phyloP scores from a whole-genome alignment of 2,329 filamentous ascomycete genomes.

The Xylariaceae sp. region DNA sequence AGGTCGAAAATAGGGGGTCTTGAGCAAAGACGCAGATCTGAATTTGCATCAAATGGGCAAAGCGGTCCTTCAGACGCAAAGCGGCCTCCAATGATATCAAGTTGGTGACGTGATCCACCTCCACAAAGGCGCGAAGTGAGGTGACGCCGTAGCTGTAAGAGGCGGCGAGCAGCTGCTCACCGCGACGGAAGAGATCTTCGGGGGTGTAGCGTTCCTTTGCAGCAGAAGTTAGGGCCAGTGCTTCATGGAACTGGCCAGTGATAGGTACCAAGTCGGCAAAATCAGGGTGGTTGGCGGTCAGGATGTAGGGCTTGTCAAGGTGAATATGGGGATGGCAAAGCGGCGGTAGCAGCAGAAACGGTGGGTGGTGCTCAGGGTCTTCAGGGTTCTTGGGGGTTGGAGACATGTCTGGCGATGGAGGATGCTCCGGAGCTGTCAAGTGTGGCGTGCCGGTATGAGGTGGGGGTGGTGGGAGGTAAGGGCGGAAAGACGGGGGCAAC shows the following conservation, averaged over 20 bases:
- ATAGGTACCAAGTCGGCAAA: slow-evolving; percentile 58
- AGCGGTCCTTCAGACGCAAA: slow-evolving; percentile 52
- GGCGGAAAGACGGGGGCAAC: no score
- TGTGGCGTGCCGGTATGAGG: no score
- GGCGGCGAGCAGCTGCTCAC: slow-evolving; percentile 61
- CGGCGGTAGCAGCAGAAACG: slow-evolving; percentile 33
- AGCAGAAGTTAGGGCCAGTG: slow-evolving; percentile 45
- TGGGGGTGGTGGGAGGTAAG: no score
- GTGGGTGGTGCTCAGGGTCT: slow-evolving; percentile 14
- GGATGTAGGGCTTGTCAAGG: slow-evolving; percentile 62
- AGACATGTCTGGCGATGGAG: slow-evolving; percentile 13
- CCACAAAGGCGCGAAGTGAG: slow-evolving; percentile 66
- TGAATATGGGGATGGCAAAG: slow-evolving; percentile 72
- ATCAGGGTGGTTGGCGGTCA: slow-evolving; percentile 44
- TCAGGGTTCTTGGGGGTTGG: no score
- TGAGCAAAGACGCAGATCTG: slow-evolving; percentile 71
- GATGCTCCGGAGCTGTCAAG: slow-evolving; percentile 19
- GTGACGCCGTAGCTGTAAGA: slow-evolving; percentile 63
- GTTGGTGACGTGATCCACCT: slow-evolving; percentile 61
- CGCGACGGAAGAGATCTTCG: slow-evolving; percentile 60
- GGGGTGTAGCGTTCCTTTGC: slow-evolving; percentile 62
- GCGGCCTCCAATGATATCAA: slow-evolving; percentile 45
- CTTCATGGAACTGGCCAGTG: slow-evolving; percentile 62
- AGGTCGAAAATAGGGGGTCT: slow-evolving; percentile 59
- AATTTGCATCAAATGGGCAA: slow-evolving; percentile 49